Conservation (phyloP, 495 filamentous ascomycete genomes). For the Penicillium diatomitis region DNA sequence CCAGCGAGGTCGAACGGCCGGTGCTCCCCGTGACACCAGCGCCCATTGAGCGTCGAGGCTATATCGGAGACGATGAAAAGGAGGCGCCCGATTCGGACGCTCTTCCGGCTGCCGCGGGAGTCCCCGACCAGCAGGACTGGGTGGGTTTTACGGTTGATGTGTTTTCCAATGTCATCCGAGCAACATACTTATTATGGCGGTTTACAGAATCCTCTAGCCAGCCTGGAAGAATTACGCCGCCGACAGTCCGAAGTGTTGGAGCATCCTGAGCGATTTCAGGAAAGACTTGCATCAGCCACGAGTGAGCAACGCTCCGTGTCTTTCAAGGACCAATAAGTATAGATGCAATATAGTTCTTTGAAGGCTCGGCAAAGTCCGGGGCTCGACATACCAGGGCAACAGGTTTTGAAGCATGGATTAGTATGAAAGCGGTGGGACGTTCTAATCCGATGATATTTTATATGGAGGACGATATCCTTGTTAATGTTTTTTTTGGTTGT, state of each 20-base stretch:
- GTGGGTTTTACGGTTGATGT: conserved; percentile 61
- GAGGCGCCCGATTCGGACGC: conserved; percentile 24
- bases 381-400: no score
- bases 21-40: conserved; percentile 88
- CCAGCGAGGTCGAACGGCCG: conserved; percentile 70
- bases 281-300: conserved; percentile 5
- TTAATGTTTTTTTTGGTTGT: no score
- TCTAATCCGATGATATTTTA: no score
- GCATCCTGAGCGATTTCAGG: conserved; percentile 16
- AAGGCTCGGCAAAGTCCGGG: no score
- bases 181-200: conserved; percentile 52
- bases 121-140: conserved; percentile 80
- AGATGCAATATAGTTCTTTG: no score
- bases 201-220: conserved; percentile 59
- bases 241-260: conserved; percentile 52
- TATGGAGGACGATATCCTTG: no score
- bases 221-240: conserved; percentile 59
- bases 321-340: not conserved
- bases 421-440: no score
- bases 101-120: conserved; percentile 66
- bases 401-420: not conserved
- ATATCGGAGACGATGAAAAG: conserved; percentile 42
- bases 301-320: not conserved
- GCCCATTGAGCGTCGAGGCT: conserved; percentile 52
- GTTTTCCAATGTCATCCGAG: conserved; percentile 40